A percentile compares a stretch with the other conserved stretches of the same genome.
Evolutionary conservation across 2,329 filamentous ascomycete genomes (phyloP).

Genomic region (Alternaria triticina): DNA sequence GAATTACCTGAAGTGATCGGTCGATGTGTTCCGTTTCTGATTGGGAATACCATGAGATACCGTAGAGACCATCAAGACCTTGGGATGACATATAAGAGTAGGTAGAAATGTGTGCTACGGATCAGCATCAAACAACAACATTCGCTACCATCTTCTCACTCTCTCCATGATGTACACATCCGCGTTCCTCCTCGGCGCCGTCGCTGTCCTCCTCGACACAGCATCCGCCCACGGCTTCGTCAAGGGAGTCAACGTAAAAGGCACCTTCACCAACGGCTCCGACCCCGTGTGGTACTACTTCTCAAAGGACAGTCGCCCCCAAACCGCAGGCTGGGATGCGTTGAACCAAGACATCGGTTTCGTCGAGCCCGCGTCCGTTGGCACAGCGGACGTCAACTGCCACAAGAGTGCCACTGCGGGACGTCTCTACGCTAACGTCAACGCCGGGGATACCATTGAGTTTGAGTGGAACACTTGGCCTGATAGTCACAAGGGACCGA

Average conservation of each 20-base stretch:
- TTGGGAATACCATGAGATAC: neutral
- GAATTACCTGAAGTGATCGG: neutral
- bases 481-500: constrained; percentile 45
- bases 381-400: constrained; percentile 44
- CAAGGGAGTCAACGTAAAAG: constrained; percentile 28
- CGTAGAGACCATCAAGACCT: neutral
- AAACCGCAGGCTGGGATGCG: constrained; percentile 45
- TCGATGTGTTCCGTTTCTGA: neutral
- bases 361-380: constrained; percentile 38
- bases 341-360: constrained; percentile 49
- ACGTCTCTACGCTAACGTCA: constrained; percentile 40
- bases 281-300: constrained; percentile 45
- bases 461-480: constrained; percentile 49
- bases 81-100: constrained; percentile 10
- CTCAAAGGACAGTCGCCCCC: constrained; percentile 26
- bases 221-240: constrained; percentile 43
- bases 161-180: constrained; percentile 24
- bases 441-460: constrained; percentile 41
- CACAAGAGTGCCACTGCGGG: constrained; percentile 48
- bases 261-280: constrained; percentile 34
- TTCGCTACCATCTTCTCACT: neutral
- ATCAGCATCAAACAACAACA: neutral
- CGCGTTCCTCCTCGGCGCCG: constrained; percentile 23
- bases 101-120: neutral
- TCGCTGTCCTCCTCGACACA: constrained; percentile 28